Evolutionary conservation across 2,329 filamentous ascomycete genomes (phyloP).

Genomic region (Aspergillus sp.): DNA sequence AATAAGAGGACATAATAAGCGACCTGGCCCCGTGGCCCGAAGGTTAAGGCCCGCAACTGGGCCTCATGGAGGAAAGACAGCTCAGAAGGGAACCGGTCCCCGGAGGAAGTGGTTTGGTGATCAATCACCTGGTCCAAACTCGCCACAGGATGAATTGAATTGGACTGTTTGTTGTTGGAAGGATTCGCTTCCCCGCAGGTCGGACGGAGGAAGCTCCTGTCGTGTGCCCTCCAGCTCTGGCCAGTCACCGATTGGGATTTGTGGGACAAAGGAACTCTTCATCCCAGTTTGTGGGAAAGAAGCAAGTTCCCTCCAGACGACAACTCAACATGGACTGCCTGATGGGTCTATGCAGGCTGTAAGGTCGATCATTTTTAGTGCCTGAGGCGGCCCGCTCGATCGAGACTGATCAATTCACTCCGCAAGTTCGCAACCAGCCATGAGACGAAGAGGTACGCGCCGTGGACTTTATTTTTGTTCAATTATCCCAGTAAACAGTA

Average conservation of each 20-base stretch:
- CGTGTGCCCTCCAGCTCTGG: background rate
- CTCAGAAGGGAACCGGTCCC: background rate
- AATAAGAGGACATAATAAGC: background rate
- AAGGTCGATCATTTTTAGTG: slow-evolving; percentile 2
- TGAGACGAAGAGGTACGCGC: no score
- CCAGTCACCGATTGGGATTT: background rate
- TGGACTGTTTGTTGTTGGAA: background rate
- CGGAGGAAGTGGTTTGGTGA: background rate
- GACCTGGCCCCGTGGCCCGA: background rate
- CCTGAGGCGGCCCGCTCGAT: background rate
- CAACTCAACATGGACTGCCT: slow-evolving; percentile 1
- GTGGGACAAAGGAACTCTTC: background rate
- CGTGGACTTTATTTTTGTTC: background rate
- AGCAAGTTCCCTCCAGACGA: background rate
- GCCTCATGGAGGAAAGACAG: background rate
- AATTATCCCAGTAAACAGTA: background rate
- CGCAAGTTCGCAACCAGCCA: background rate
- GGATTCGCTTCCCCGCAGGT: slow-evolving; percentile 1
- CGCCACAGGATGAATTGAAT: background rate
- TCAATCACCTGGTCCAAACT: background rate
- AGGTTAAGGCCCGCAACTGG: background rate
- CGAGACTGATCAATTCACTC: background rate
- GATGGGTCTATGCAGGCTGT: slow-evolving; percentile 5
- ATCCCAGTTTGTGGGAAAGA: background rate
- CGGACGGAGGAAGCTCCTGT: background rate